A percentile compares a stretch with the other conserved stretches of the same genome.
phyloP scores from a whole-genome alignment of 495 filamentous ascomycete species.

The Hyphodiscus hymeniophilus region DNA sequence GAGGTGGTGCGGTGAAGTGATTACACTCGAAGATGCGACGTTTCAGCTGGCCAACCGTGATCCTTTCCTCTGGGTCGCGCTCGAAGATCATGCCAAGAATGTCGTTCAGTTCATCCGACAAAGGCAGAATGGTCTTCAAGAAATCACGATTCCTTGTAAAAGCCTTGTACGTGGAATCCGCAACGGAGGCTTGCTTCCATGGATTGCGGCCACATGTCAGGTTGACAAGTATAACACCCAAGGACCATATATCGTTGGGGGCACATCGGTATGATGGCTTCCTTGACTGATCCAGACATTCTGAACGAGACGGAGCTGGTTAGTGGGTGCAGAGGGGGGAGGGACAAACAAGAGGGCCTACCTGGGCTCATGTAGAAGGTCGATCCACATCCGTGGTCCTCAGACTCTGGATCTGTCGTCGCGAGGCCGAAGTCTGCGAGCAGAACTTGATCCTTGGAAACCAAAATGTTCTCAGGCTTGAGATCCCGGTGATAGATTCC shows the following conservation, averaged over 20 bases:
- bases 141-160: conserved; percentile 82
- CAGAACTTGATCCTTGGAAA: conserved; percentile 85
- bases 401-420: conserved; percentile 70
- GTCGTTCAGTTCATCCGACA: conserved; percentile 82
- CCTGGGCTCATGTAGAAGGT: conserved; percentile 99
- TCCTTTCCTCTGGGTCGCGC: conserved; percentile 74
- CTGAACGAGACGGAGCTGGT: conserved; percentile 37
- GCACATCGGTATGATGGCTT: conserved; percentile 82
- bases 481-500: conserved; percentile 97
- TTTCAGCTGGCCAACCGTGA: conserved; percentile 75
- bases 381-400: conserved; percentile 95
- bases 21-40: conserved; percentile 68
- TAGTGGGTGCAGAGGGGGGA: conserved; percentile 17
- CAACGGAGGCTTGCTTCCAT: conserved; percentile 89
- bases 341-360: conserved; percentile 38
- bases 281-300: conserved; percentile 84
- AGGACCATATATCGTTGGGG: conserved; percentile 95
- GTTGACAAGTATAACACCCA: conserved; percentile 96
- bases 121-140: conserved; percentile 83
- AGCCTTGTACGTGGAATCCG: conserved; percentile 93
- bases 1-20: conserved; percentile 53
- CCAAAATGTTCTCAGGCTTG: conserved; percentile 97
- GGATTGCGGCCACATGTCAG: conserved; percentile 97
- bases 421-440: conserved; percentile 96
- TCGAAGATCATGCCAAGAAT: conserved; percentile 90